Evolutionary conservation across 345 rosid genomes (phyloP).

Genomic region (Cardiospermum halicacabum): DNA sequence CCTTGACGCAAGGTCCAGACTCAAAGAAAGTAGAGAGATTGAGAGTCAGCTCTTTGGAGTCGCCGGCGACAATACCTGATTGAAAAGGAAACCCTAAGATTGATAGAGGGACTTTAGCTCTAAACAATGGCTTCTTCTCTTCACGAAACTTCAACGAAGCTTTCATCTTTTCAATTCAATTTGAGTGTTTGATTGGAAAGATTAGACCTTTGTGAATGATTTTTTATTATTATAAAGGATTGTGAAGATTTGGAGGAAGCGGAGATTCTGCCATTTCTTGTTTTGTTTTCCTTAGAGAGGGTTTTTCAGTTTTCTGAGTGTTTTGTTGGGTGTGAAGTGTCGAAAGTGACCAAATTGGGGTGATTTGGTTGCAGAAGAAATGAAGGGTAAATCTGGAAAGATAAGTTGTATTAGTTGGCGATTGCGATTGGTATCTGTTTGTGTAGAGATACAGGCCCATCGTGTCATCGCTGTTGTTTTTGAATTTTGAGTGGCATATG

Average conservation of each 20-base stretch:
- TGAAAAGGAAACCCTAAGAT: conserved; percentile 82
- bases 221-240: not conserved
- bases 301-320: not conserved
- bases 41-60: conserved; percentile 72
- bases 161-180: conserved; percentile 43
- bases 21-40: conserved; percentile 77
- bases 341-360: not conserved
- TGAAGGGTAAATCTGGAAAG: not conserved
- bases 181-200: no score
- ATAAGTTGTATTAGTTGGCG: no score
- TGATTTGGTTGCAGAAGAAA: not conserved
- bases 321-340: no score
- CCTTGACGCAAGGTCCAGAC: conserved; percentile 74
- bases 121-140: conserved; percentile 69
- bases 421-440: no score
- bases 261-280: conserved; percentile 22
- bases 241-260: conserved; percentile 7
- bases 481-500: no score
- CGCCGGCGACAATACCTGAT: conserved; percentile 88
- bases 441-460: no score
- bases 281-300: conserved; percentile 8
- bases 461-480: no score
- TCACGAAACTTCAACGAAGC: conserved; percentile 93
- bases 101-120: conserved; percentile 80
- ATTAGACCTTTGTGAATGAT: not conserved